A percentile compares a stretch with the other conserved stretches of the same genome.
These are phyloP conservation scores for Kodamaea hsintzibuensis DNA, from an alignment of 805 yeast genomes.

Conservation along the genomic window DNA sequence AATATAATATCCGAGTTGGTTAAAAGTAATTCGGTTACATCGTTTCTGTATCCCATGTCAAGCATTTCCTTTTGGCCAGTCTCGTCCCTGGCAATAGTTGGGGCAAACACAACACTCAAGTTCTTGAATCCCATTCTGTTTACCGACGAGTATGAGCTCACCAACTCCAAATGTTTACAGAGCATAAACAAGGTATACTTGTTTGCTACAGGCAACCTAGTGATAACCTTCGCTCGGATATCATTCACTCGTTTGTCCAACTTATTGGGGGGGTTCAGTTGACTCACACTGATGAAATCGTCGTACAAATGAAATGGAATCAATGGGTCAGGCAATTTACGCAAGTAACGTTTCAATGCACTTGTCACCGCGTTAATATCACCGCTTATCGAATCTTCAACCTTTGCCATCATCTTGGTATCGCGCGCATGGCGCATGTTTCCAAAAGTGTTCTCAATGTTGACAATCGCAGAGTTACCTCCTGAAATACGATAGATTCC, in stretches of 20 bases:
- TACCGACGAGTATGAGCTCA: slow-evolving; percentile 50
- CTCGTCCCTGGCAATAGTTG: slow-evolving; percentile 79
- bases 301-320: slow-evolving; percentile 72
- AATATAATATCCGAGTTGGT: slow-evolving; percentile 46
- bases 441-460: slow-evolving; percentile 43
- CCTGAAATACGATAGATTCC: slow-evolving; percentile 94
- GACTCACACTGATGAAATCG: slow-evolving; percentile 57
- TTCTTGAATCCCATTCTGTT: slow-evolving; percentile 86
- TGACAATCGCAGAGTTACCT: slow-evolving; percentile 63
- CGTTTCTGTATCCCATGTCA: slow-evolving; percentile 82
- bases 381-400: slow-evolving; percentile 44
- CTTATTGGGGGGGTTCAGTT: slow-evolving; percentile 24
- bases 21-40: slow-evolving; percentile 71
- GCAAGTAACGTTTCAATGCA: slow-evolving; percentile 81
- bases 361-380: slow-evolving; percentile 89
- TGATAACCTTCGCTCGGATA: slow-evolving; percentile 45
- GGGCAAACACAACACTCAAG: slow-evolving; percentile 90
- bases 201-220: slow-evolving; percentile 68
- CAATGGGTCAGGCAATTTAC: slow-evolving; percentile 83
- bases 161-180: slow-evolving; percentile 62
- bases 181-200: slow-evolving; percentile 54
- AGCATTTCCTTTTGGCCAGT: slow-evolving; percentile 78
- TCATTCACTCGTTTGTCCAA: slow-evolving; percentile 37
- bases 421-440: slow-evolving; percentile 29
- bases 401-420: slow-evolving; percentile 32